Base-by-base conservation (phyloP, 805 yeast genomes). In the Saccharomycopsis oosterbeekiorum region DNA sequence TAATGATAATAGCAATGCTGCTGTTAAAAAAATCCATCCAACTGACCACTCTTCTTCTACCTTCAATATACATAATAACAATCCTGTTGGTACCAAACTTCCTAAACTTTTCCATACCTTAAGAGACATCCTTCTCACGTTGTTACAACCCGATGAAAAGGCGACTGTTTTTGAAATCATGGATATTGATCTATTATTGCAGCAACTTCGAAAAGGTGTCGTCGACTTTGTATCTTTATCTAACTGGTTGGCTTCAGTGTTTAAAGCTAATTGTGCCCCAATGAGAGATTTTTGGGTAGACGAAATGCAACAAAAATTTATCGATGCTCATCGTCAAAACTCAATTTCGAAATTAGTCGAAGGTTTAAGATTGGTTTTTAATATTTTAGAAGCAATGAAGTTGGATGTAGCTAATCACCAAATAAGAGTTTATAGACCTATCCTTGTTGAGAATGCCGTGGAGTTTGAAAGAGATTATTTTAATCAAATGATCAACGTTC, bases 381-480 rank as follows among this genome's bases (percentile, higher is more conserved):
- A 88, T 62, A 86, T 93, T 62, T 76, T 93, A 65, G 97, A 92
- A 72, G 93, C 96, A 11, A 91, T 92, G 96, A 93, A 92, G 71
- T 77, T 92, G 64, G 97, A 93, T 69, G 94, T 91, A 60, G 97
- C 97, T 15, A 92, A 92, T 73, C 97, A 92, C 70, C 97, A 92
- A 74, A 89, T 93, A 60, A 80, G 96, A 66, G 83, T 89, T 21
- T 76, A 91, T 59, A 80, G 97, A 68, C 96, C 97, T 1, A 86
- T 87, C 1, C 77, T 93, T 56, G 83, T 90, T 62, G 91, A 89
- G 68, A 88, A 94, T 41, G 94, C 97, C 1, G 86, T 88, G 12
- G 92, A 88, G 63, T 89, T 92, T 69, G 98, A 92, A 74, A 84
- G 84, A 68, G 96, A 89, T 71, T 90, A 90, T 73, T 89, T 70